These are phyloP conservation scores for Lepidium sativum DNA, from an alignment of 345 rosid species.

Conservation along the genomic window DNA sequence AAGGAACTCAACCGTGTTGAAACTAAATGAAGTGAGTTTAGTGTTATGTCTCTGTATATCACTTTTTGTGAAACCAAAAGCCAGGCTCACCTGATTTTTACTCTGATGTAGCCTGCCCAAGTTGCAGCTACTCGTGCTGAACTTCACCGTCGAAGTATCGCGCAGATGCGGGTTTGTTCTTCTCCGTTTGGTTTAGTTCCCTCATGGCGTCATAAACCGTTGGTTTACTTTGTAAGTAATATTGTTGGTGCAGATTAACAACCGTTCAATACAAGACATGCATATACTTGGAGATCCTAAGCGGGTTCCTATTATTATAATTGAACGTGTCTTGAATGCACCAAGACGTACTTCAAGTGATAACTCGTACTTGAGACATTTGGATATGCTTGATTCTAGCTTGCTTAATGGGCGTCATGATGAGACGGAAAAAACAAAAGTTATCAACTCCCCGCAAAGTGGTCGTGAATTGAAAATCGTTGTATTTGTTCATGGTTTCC, in stretches of 20 bases:
- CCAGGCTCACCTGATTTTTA: constrained; percentile 4
- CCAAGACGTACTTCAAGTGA: constrained; percentile 77
- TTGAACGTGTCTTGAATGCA: constrained; percentile 80
- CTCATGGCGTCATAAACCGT: neutral
- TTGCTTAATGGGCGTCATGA: constrained; percentile 18
- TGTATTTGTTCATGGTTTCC: constrained; percentile 93
- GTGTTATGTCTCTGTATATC: neutral
- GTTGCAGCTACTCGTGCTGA: constrained; percentile 83
- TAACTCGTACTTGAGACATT: constrained; percentile 59
- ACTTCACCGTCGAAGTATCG: constrained; percentile 89
- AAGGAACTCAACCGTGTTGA: constrained; percentile 57
- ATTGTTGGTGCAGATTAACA: constrained; percentile 64
- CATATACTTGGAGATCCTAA: constrained; percentile 78
- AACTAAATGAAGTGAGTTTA: constrained; percentile 58
- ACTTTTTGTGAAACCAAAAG: neutral
- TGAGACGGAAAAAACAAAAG: constrained; percentile 31
- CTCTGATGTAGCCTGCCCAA: constrained; percentile 61
- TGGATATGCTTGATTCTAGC: constrained; percentile 41
- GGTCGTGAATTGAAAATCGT: constrained; percentile 60
- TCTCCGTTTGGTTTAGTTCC: neutral
- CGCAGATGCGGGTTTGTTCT: constrained; percentile 81
- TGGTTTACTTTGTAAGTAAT: neutral
- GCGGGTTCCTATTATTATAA: constrained; percentile 66
- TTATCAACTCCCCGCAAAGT: constrained; percentile 23
- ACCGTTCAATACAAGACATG: constrained; percentile 84